These are phyloP conservation scores for Cladorrhinum samala DNA, from an alignment of 495 filamentous ascomycete species.

Conservation along the genomic window DNA sequence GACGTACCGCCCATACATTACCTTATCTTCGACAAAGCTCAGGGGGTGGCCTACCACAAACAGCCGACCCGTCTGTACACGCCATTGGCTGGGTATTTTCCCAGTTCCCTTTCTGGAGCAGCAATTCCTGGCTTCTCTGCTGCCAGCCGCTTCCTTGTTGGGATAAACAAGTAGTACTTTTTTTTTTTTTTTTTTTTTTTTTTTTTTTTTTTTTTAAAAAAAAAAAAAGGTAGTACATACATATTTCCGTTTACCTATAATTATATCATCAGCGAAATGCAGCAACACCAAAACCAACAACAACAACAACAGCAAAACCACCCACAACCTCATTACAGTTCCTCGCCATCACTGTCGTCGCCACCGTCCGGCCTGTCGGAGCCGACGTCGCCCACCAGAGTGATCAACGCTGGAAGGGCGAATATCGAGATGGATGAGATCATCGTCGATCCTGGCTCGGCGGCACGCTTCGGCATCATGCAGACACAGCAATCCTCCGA, in stretches of 20 bases:
- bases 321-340: no score
- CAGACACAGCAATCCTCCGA: slow-evolving; percentile 21
- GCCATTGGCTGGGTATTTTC: no score
- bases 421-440: slow-evolving; percentile 36
- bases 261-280: slow-evolving; percentile 14
- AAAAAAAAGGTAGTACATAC: not conserved
- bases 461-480: slow-evolving; percentile 26
- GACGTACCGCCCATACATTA: not conserved
- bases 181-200: not conserved
- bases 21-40: not conserved
- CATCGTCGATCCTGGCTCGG: slow-evolving; percentile 31
- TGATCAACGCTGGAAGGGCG: slow-evolving; percentile 28
- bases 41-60: not conserved
- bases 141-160: no score
- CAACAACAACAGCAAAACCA: no score
- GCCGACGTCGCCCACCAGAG: slow-evolving; percentile 28
- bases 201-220: not conserved
- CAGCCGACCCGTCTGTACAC: slow-evolving; percentile 4
- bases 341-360: slow-evolving; percentile 32
- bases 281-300: slow-evolving; percentile 4
- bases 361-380: slow-evolving; percentile 32
- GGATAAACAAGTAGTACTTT: no score
- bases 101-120: no score
- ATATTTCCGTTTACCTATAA: not conserved
- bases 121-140: no score